Evolutionary conservation across 208 protist species (phyloP), one percentile per base, ranked within the genome.

Genomic region (Wallacemonas collosoma): DNA sequence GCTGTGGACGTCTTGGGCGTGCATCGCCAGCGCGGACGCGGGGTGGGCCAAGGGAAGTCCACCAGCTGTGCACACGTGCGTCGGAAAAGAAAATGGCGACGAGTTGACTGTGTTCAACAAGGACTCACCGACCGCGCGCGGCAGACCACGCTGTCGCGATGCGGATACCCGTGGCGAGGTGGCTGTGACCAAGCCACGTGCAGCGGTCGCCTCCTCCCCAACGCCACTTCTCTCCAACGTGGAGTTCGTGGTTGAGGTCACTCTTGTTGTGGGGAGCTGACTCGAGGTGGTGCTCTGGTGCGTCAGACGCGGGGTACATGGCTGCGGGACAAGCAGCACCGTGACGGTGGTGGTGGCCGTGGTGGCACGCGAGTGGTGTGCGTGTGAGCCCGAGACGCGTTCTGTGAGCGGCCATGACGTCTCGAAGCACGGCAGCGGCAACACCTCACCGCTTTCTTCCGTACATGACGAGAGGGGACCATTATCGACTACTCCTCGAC

Each of bases 351-450:
- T 50, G 45, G 6, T 6, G 8, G 45, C 45, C 45, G 45, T 14
- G 45, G 45, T 6, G 45, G 8, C 8, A 12, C 45, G 45, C 12
- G 45, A 50, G 45, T 12, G 45, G 45, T 50, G 45, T 12, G 45
- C 45, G 11, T 6, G 53, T 8, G 53, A 58, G 53, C 53, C 9
- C 53, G 26, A 58, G 26, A 5, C n/a, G 11, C 14, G 53, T n/a
- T 58, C 53, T n/a, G 53, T 58, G 7, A 6, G 36, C 17, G 56
- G 15, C 60, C n/a, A 65, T 3, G 60, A 65, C 12, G 43, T 5
- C n/a, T 65, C 60, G 15, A 65, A 65, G 60, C 40, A 35, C 43
- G 60, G 60, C 8, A 65, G 60, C 6, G 60, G 39, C 6, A 51
- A n/a, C 40, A 48, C 40, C 43, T 65, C 60, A n/a, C 40, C 60